These are phyloP conservation scores for Xylaria sp. DNA, from an alignment of 2,329 filamentous ascomycete species.

Conservation along the genomic window DNA sequence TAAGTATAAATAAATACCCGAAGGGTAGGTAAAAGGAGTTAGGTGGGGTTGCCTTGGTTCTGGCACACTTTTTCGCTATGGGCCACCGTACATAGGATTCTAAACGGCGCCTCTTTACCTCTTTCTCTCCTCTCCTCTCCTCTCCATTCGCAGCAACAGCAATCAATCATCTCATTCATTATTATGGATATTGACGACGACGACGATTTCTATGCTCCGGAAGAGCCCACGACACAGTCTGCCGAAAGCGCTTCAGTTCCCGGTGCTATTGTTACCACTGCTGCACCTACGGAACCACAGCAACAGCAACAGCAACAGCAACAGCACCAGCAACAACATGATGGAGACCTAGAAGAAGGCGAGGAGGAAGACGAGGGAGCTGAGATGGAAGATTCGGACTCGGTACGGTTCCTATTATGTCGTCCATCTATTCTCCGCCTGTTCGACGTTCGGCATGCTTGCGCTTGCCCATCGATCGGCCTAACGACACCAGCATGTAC, in stretches of 20 bases:
- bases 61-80: too few species aligned
- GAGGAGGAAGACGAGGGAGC: slow-evolving; percentile 71
- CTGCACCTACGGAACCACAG: slow-evolving; percentile 43
- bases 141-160: not conserved
- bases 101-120: too few species aligned
- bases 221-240: slow-evolving; percentile 57
- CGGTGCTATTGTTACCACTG: slow-evolving; percentile 14
- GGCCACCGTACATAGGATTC: too few species aligned
- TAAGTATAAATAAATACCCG: too few species aligned
- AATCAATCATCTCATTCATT: slow-evolving; percentile 28
- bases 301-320: slow-evolving; percentile 36
- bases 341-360: slow-evolving; percentile 70
- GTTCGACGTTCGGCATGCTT: not conserved
- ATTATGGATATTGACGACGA: slow-evolving; percentile 75
- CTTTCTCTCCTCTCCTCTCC: not conserved
- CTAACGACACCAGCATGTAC: not conserved
- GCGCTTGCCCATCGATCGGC: not conserved
- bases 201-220: slow-evolving; percentile 73
- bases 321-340: too few species aligned
- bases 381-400: slow-evolving; percentile 70
- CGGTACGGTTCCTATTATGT: slow-evolving; percentile 51
- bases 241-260: slow-evolving; percentile 18
- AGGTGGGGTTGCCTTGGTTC: too few species aligned
- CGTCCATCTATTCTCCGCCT: not conserved
- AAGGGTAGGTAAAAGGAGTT: too few species aligned